phyloP scores from a whole-genome alignment of 345 rosid genomes.

The Litchi chinensis region DNA sequence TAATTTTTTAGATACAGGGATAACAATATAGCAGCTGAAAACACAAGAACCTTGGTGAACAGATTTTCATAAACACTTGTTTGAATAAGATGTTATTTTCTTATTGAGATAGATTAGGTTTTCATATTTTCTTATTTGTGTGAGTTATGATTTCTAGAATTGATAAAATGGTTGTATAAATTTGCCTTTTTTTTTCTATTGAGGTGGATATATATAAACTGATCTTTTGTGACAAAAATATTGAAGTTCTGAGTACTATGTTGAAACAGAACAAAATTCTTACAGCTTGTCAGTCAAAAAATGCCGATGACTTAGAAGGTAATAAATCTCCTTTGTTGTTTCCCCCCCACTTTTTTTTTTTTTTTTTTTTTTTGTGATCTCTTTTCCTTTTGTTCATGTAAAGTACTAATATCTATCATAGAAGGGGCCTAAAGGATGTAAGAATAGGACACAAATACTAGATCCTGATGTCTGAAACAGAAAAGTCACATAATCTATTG shows the following conservation, averaged over 20 bases:
- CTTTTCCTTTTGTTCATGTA: neutral
- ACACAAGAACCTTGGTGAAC: neutral
- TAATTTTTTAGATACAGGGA: neutral
- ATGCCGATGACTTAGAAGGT: slow-evolving; percentile 63
- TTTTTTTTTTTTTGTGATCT: neutral
- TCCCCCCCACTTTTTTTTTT: neutral
- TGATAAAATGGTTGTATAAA: neutral
- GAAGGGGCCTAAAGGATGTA: neutral
- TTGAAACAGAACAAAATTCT: slow-evolving; percentile 69
- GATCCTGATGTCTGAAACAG: neutral
- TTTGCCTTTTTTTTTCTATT: neutral
- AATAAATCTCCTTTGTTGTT: slow-evolving; percentile 9
- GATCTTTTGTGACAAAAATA: neutral
- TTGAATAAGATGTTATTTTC: neutral
- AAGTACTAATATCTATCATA: neutral
- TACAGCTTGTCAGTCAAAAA: slow-evolving; percentile 76
- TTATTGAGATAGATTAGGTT: neutral
- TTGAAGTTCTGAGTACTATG: slow-evolving; percentile 12
- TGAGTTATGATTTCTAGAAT: neutral
- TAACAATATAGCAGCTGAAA: neutral
- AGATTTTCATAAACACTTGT: neutral
- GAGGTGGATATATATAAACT: neutral
- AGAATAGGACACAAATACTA: neutral
- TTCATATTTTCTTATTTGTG: neutral
- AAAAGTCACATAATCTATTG: slow-evolving; percentile 2